Evolutionary conservation across 2,329 filamentous ascomycete genomes (phyloP), one percentile per base, ranked within the genome.

Genomic region (Teratosphaeria gauchensis): DNA sequence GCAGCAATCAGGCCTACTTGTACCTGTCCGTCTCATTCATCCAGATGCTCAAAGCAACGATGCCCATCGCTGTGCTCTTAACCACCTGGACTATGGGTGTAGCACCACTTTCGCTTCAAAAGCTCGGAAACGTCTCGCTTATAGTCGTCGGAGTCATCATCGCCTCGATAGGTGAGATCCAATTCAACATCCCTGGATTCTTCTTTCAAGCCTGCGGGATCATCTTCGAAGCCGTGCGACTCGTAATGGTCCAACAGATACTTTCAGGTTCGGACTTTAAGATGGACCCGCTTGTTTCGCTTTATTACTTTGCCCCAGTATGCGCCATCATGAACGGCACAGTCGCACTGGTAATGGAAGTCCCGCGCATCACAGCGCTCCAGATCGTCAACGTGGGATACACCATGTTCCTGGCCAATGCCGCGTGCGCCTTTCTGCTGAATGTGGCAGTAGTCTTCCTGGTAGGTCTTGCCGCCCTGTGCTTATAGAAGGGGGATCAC

Each of bases 41-140:
- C 71, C 92, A 97, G 81, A 97, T 97, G 92, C 86, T 97, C 75
- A 97, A 97, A 88, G 88, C 94, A 65, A 96, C 91, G 51, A 97
- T 90, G 33, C 94, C 94, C n/a, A 92, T 97, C 60, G 91, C 91
- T 57, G 92, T 97, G 56, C 84, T 99, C 42, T 76, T 97, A 65
- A 88, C 90, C 48, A 89, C 90, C 65, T 97, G 94, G 92, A 80
- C 82, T 56, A 85, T 97, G 69, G 90, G 91, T 59, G 85, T 96
- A 62, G 85, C 89, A 14, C 85, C 89, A 62, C 89, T 90, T 56
- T 95, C 91, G 78, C 73, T 94, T 66, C 92, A 86, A 79, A 88
- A 90, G 55, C 87, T 99, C 68, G 82, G 89, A 71, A 99, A 99
- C 72, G 92, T 99, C 62, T 94, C 89, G 48, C 83, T 92, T 72